A percentile compares a stretch with the other conserved stretches of the same genome.
These are phyloP conservation scores for Saussurea involucrata DNA, from an alignment of 129 eudicot species.

Conservation along the genomic window DNA sequence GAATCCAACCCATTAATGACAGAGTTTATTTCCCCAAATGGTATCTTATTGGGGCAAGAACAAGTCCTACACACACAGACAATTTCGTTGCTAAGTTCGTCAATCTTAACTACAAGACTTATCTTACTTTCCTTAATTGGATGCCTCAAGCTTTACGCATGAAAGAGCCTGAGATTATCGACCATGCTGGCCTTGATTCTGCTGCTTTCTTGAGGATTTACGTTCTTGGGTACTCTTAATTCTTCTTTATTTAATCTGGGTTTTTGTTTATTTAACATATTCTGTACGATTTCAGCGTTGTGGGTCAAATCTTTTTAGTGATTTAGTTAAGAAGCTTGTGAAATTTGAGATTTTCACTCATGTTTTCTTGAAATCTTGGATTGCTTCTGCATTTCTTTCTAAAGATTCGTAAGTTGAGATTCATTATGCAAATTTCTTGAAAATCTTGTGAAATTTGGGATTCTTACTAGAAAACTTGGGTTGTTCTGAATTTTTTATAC, in stretches of 20 bases:
- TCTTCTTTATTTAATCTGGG: background rate
- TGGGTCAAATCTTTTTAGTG: background rate
- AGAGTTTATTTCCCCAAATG: slow-evolving; percentile 57
- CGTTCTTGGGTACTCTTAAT: slow-evolving; percentile 41
- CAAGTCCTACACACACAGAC: slow-evolving; percentile 29
- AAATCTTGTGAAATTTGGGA: slow-evolving; percentile 2
- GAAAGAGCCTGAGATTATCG: slow-evolving; percentile 50
- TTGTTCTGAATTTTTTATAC: background rate
- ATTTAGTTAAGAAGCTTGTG: background rate
- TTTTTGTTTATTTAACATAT: background rate
- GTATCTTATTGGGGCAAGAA: slow-evolving; percentile 44
- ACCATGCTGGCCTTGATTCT: slow-evolving; percentile 61
- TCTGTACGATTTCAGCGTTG: background rate
- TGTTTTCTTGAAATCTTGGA: slow-evolving; percentile 1
- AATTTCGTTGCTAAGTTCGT: slow-evolving; percentile 32
- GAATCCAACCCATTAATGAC: slow-evolving; percentile 54
- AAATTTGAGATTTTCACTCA: background rate
- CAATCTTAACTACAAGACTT: slow-evolving; percentile 40
- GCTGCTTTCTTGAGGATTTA: slow-evolving; percentile 52
- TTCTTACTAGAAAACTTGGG: background rate
- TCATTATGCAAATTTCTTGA: background rate
- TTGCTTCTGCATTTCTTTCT: background rate
- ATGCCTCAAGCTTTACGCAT: slow-evolving; percentile 53
- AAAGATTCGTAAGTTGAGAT: background rate
- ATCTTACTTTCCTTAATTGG: slow-evolving; percentile 50